phyloP scores from a whole-genome alignment of 1,284 basidiomycete genomes.

The Coriolopsis trogii region DNA sequence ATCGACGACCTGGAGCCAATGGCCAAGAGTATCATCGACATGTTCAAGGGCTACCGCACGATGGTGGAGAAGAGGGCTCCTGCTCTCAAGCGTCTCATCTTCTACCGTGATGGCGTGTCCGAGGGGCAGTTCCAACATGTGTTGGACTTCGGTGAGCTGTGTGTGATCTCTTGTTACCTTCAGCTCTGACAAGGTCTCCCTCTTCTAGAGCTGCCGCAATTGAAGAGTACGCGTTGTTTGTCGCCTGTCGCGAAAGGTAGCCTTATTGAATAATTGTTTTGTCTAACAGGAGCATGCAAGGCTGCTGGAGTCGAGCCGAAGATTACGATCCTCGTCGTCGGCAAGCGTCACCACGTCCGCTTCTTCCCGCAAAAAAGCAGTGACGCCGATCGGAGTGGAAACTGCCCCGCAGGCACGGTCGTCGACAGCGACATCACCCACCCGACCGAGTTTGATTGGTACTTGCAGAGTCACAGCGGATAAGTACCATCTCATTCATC shows the following conservation, averaged over 20 bases:
- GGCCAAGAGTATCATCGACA: constrained; percentile 52
- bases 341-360: constrained; percentile 77
- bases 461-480: constrained; percentile 76
- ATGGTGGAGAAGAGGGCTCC: constrained; percentile 53
- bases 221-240: constrained; percentile 50
- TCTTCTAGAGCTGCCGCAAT: constrained; percentile 54
- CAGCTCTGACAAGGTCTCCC: constrained; percentile 5
- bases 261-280: neutral
- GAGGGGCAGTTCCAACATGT: constrained; percentile 80
- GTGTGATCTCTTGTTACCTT: neutral
- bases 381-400: constrained; percentile 67
- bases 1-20: constrained; percentile 69
- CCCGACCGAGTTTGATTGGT: constrained; percentile 81
- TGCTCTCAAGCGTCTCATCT: constrained; percentile 68
- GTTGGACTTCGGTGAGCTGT: constrained; percentile 52
- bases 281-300: constrained; percentile 54
- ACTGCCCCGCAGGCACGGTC: constrained; percentile 76
- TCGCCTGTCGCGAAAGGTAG: neutral
- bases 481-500: constrained; percentile 17
- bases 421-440: constrained; percentile 72
- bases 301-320: constrained; percentile 58
- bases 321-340: constrained; percentile 76
- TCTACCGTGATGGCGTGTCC: constrained; percentile 80
- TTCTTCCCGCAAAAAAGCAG: constrained; percentile 64
- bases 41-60: constrained; percentile 59